Evolutionary conservation across 306 rosid species (phyloP), one percentile per base, ranked within the genome.

Genomic region (Cyamopsis tetragonoloba): DNA sequence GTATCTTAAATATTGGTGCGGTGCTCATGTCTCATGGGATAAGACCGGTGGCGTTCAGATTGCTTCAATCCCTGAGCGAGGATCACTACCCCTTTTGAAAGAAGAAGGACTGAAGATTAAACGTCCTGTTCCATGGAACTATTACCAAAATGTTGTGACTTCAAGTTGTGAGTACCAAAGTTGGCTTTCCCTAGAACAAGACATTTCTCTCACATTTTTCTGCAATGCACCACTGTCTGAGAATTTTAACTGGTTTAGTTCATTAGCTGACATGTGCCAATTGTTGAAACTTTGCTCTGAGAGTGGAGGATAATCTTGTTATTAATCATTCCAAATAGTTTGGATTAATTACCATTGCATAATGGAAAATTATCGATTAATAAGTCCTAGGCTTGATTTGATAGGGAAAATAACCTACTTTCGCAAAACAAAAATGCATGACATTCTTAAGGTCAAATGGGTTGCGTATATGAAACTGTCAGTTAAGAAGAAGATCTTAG

Each of bases 121-220:
- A 79, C 91, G 88, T 24, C 93, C 97, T 0, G 91, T 89, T 80
- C 93, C 91, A 13, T 84, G 89, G 98, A 89, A 89, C 74, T 93
- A 89, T 73, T 93, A 93, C 82, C 98, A 93, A 79, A 93, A 93
- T 77, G 98, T 89, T 61, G 97, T 93, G 73, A 88, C 98, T 70
- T 89, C 96, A 23, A 93, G 98, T 74, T 93, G 98, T 89, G 80
- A 83, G 97, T 84, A 61, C 14, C 59, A 28, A 71, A 73, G 41
- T 72, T 65, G 35, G 28, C 22, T 22, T 70, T 39, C 57, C 38
- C 18, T 26, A 3, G 14, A 69, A 34, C 14, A 22, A 31, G n/a
- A 31, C 20, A 60, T 42, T 27, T 68, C 56, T 57, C 42, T 37
- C 7, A 43, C 11, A 18, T 62, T 60, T 50, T 50, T 60, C 26